phyloP scores from a whole-genome alignment of 306 rosid species.

The Castanospermum australe region DNA sequence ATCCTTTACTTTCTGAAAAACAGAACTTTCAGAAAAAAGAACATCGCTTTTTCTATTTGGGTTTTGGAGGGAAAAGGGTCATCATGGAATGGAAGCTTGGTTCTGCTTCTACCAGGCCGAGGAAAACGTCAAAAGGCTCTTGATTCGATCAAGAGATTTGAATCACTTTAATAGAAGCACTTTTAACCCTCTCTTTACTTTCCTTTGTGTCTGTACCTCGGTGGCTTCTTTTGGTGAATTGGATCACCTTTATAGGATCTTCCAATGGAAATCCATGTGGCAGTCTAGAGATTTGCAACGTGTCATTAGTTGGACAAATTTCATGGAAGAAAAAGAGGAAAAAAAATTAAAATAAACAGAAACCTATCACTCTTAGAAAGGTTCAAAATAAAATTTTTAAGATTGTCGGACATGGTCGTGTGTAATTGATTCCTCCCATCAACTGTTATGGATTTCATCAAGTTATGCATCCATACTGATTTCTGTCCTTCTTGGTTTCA shows the following conservation, averaged over 20 bases:
- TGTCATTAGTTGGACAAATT: background rate
- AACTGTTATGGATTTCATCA: background rate
- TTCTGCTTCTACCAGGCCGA: background rate
- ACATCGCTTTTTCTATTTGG: background rate
- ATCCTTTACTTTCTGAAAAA: background rate
- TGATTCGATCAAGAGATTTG: constrained; percentile 22
- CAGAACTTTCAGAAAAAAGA: background rate
- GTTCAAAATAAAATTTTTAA: background rate
- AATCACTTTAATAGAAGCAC: too few species aligned
- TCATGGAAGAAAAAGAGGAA: background rate
- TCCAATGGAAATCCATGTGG: constrained; percentile 17
- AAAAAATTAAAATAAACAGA: background rate
- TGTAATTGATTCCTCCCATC: background rate
- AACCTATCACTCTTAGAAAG: background rate
- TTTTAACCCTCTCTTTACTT: too few species aligned
- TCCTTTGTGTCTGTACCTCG: constrained; percentile 27
- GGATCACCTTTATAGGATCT: constrained; percentile 13
- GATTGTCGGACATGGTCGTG: background rate
- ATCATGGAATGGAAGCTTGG: constrained; percentile 21
- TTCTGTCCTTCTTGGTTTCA: background rate
- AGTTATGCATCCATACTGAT: background rate
- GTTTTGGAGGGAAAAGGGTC: background rate
- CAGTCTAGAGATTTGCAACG: constrained; percentile 16
- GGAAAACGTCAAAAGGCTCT: constrained; percentile 31
- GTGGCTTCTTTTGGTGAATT: constrained; percentile 23